These are phyloP conservation scores for Urochloa ruziziensis DNA, from an alignment of 176 grass and related monocot genomes.

Conservation along the genomic window DNA sequence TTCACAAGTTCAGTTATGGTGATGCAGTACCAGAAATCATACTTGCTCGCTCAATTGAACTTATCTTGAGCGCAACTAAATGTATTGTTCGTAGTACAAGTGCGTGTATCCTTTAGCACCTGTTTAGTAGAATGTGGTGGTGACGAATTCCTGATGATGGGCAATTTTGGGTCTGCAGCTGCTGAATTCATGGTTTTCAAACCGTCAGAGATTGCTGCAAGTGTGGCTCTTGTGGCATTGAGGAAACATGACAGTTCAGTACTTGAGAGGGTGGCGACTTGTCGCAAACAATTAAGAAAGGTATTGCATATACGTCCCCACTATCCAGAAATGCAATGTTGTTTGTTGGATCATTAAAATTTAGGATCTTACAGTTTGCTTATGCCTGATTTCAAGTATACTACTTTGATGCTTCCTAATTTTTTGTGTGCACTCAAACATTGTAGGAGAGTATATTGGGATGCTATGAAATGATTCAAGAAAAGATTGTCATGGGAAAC, in stretches of 20 bases:
- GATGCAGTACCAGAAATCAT: conserved; percentile 14
- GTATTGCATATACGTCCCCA: conserved; percentile 19
- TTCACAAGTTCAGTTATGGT: conserved; percentile 48
- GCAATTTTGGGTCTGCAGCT: conserved; percentile 39
- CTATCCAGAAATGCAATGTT: background rate
- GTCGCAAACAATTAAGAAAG: conserved; percentile 50
- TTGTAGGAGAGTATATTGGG: conserved; percentile 56
- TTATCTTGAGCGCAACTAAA: conserved; percentile 45
- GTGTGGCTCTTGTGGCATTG: conserved; percentile 36
- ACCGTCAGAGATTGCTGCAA: conserved; percentile 66
- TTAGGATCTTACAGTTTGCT: background rate
- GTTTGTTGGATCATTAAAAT: background rate
- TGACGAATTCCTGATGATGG: conserved; percentile 15
- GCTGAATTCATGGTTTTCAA: conserved; percentile 57
- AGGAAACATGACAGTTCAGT: conserved; percentile 38
- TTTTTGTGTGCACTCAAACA: background rate
- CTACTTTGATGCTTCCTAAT: background rate
- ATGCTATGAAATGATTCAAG: conserved; percentile 50
- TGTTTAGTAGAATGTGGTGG: background rate
- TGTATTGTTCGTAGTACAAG: conserved; percentile 27
- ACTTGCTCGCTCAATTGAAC: conserved; percentile 34
- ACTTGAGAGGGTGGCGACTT: conserved; percentile 33
- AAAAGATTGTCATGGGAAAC: conserved; percentile 30
- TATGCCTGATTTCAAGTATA: background rate
- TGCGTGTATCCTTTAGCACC: background rate